Evolutionary conservation across 2,329 filamentous ascomycete species (phyloP).

Genomic region (Fusarium caatingaense): DNA sequence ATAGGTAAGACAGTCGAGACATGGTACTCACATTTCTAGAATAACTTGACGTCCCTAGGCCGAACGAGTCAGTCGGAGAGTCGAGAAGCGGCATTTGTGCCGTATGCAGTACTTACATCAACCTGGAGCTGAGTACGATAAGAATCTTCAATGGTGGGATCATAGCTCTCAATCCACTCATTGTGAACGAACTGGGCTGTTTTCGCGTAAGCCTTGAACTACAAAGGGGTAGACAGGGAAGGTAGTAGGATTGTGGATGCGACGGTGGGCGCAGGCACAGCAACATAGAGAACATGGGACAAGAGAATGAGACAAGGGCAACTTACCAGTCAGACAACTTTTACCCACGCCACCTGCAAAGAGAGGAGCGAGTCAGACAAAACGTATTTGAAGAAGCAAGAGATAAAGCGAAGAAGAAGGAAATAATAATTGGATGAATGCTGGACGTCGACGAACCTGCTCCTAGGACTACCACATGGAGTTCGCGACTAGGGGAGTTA

Average conservation of each 20-base stretch:
- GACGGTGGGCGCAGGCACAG: constrained; percentile 24
- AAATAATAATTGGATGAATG: not conserved
- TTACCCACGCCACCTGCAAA: constrained; percentile 85
- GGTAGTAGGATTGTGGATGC: constrained; percentile 24
- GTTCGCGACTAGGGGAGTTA: constrained; percentile 71
- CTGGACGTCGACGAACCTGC: constrained; percentile 68
- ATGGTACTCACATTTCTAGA: constrained; percentile 79
- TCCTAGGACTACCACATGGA: constrained; percentile 84
- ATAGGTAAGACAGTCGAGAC: constrained; percentile 2
- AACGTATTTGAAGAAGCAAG: constrained; percentile 12
- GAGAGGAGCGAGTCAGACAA: constrained; percentile 48
- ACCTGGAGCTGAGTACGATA: constrained; percentile 82
- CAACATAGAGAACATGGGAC: constrained; percentile 25
- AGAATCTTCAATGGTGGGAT: constrained; percentile 82
- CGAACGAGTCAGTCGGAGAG: constrained; percentile 48
- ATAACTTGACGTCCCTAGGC: constrained; percentile 84
- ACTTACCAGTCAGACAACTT: constrained; percentile 87
- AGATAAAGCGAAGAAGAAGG: constrained; percentile 13
- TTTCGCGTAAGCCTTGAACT: constrained; percentile 36
- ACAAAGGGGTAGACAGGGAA: constrained; percentile 31
- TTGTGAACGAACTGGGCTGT: constrained; percentile 92
- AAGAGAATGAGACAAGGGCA: constrained; percentile 11
- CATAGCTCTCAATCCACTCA: constrained; percentile 91
- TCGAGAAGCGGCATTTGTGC: constrained; percentile 16
- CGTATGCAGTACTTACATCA: constrained; percentile 72